Evolutionary conservation across 768 basidiomycete genomes (phyloP), one percentile per base, ranked within the genome.

Genomic region (Chalciporus sphaerocephalus): DNA sequence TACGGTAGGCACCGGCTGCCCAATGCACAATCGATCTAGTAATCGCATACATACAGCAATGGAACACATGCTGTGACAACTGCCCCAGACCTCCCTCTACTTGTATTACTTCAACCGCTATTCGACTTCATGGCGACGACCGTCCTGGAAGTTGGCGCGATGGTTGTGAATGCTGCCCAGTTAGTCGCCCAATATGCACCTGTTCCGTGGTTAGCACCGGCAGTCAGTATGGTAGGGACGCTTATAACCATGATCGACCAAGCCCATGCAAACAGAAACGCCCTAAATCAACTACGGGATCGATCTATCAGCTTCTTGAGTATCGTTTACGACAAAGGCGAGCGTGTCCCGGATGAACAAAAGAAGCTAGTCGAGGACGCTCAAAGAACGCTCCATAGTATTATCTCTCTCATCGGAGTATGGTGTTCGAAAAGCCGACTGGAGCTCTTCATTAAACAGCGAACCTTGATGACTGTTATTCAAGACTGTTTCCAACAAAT

Each of bases 191-290:
- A 74, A 42, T 70, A 76, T 39, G 59, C 69, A 17, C 74, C 76
- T 5, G 61, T 80, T 6, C 79, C 79, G 20, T 76, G 69, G 39
- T 62, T 80, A 12, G 63, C 58, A 6, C 68, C 72, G 11, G 68
- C 69, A 12, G 66, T 74, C 23, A 74, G 71, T 12, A 43, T 71
- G 1, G 53, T 78, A 11, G 69, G 67, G 32, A 63, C 55, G 23
- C 74, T 82, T 28, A 59, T 80, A 15, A 44, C 70, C 40, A 62
- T 76, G 23, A 73, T 78, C 54, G 68, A 73, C 33, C 73, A 74
- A 52, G 74, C 79, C 9, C 50, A 64, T 3, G 62, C 66, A 2
- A 82, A 82, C 57, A 78, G 78, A 50, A 52, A 68, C 38, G 70
- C 72, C 28, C 67, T 75, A 25, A 53, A 53, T 18, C 74, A 74